Percentiles rank a stretch among this genome's conserved stretches.
Evolutionary conservation across 1,139 yeast genomes (phyloP).

Genomic region (Geotrichum australiense): DNA sequence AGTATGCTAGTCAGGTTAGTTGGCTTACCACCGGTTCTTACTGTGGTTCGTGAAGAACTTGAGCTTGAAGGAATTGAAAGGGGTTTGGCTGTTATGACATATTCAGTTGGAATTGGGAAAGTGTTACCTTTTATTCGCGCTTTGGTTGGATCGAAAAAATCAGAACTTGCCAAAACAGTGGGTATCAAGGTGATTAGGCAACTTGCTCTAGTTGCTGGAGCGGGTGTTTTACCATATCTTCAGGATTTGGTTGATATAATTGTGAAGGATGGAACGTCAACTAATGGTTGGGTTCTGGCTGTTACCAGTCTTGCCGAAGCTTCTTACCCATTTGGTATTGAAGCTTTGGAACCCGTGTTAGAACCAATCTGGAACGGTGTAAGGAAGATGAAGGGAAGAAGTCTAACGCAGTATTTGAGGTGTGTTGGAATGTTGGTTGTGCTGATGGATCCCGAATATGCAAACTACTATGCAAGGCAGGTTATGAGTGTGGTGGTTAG

Average conservation of each 20-base stretch:
- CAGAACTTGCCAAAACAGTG: conserved; percentile 84
- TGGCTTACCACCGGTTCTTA: conserved; percentile 1
- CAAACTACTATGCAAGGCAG: conserved; percentile 71
- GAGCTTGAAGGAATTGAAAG: conserved; percentile 7
- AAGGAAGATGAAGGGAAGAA: conserved; percentile 67
- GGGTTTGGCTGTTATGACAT: conserved; percentile 51
- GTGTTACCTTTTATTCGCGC: conserved; percentile 78
- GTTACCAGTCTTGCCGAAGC: conserved; percentile 56
- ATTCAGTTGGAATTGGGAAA: conserved; percentile 64
- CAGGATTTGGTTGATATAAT: conserved; percentile 58
- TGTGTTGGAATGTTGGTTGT: conserved; percentile 81
- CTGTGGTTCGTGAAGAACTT: conserved; percentile 3
- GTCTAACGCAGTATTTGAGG: conserved; percentile 66
- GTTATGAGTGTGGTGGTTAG: conserved; percentile 58
- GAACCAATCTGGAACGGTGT: conserved; percentile 82
- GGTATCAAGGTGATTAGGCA: conserved; percentile 78
- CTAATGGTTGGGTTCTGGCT: conserved; percentile 5
- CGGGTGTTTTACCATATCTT: conserved; percentile 71
- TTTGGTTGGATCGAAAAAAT: conserved; percentile 69
- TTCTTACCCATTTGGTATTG: conserved; percentile 87
- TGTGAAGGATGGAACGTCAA: conserved; percentile 43
- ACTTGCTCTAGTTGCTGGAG: conserved; percentile 60
- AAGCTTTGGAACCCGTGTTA: conserved; percentile 64
- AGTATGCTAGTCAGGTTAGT: conserved; percentile 6
- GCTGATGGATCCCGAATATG: conserved; percentile 77